These are phyloP conservation scores for Ailanthus altissimus DNA, from an alignment of 345 rosid genomes.

Conservation along the genomic window DNA sequence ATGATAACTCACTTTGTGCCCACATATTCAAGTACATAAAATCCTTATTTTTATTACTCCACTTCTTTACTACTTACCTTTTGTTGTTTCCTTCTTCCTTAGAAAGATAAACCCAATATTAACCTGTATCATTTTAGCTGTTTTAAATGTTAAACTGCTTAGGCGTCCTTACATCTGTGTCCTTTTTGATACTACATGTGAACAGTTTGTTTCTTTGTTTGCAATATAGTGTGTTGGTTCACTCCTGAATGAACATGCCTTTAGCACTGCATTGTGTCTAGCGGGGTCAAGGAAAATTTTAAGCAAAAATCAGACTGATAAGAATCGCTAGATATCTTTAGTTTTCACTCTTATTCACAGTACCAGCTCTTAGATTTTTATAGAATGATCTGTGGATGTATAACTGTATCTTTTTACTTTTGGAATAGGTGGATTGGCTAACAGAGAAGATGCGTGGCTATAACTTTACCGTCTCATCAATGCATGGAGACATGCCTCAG, in stretches of 20 bases:
- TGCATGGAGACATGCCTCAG: constrained; percentile 99
- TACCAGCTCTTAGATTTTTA: background rate
- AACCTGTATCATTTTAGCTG: too few relatives aligned
- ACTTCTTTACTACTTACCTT: background rate
- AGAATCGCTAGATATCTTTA: background rate
- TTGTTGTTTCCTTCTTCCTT: background rate
- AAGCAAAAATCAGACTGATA: background rate
- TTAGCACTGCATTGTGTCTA: background rate
- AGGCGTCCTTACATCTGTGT: background rate
- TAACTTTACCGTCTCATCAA: constrained; percentile 93
- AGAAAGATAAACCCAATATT: too few relatives aligned
- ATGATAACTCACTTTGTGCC: too few relatives aligned
- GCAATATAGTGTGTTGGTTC: background rate
- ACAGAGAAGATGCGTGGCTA: constrained; percentile 94
- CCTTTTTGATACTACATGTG: background rate
- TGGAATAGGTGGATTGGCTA: constrained; percentile 89
- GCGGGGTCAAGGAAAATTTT: background rate
- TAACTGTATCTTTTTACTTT: background rate
- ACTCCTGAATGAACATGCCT: background rate
- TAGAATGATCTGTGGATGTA: background rate
- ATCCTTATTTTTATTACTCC: background rate
- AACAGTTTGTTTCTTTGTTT: background rate
- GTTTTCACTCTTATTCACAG: background rate
- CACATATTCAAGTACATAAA: too few relatives aligned
- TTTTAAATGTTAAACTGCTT: too few relatives aligned